phyloP scores from a whole-genome alignment of 257 asterid genomes.

The Rubia yunnanensis region DNA sequence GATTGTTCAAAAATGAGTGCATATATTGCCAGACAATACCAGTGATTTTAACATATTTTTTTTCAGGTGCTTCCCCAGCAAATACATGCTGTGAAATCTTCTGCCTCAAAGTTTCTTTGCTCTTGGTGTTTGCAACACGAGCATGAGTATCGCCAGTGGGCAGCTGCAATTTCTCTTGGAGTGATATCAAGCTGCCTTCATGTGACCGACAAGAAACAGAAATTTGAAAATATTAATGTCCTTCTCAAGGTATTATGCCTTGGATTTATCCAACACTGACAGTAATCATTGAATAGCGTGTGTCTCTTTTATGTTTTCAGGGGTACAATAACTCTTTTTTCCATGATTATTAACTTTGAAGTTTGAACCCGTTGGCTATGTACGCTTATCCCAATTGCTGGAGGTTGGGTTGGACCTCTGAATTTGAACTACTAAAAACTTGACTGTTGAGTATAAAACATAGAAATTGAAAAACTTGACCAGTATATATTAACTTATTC shows the following conservation, averaged over 20 bases:
- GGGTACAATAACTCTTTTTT: not conserved
- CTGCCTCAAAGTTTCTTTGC: conserved; percentile 71
- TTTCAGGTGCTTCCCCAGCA: conserved; percentile 73
- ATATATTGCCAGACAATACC: not conserved
- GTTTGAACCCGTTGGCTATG: not conserved
- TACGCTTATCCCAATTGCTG: not conserved
- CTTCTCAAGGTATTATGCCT: conserved; percentile 65
- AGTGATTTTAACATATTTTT: not conserved
- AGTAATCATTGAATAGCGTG: not conserved
- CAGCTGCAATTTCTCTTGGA: conserved; percentile 95
- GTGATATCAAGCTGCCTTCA: conserved; percentile 87
- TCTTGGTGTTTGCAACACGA: conserved; percentile 76
- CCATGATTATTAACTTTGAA: not conserved
- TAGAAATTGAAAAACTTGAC: too few species aligned
- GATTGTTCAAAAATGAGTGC: not conserved
- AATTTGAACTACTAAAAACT: not conserved
- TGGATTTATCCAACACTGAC: not conserved
- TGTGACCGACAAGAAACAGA: conserved; percentile 78
- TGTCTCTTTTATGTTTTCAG: not conserved
- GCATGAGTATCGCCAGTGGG: conserved; percentile 91
- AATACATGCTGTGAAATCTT: conserved; percentile 53
- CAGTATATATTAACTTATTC: not conserved
- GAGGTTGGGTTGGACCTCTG: not conserved
- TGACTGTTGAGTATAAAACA: not conserved
- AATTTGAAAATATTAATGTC: conserved; percentile 53